Conservation (phyloP, 768 basidiomycete species). For the Collybia sordida region DNA sequence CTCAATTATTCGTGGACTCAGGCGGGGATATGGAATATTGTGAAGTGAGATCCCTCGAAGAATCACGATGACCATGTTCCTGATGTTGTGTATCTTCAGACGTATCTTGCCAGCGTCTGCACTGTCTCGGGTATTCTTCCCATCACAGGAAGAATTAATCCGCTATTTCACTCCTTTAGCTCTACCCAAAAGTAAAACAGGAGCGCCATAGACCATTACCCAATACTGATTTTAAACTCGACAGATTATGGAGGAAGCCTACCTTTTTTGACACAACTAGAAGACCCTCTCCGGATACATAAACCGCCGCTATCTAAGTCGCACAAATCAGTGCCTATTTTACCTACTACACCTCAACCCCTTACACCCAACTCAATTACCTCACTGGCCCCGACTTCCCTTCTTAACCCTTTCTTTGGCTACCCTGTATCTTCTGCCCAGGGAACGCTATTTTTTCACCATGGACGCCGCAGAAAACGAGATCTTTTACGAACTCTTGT, state of each 20-base stretch:
- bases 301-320: constrained; percentile 15
- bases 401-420: constrained; percentile 73
- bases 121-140: constrained; percentile 66
- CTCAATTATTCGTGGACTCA: constrained; percentile 77
- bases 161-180: constrained; percentile 48
- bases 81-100: constrained; percentile 32
- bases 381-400: constrained; percentile 50
- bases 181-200: constrained; percentile 56
- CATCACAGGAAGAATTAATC: constrained; percentile 53
- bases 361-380: constrained; percentile 19
- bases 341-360: constrained; percentile 16
- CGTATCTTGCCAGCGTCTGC: constrained; percentile 60
- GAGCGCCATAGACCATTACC: constrained; percentile 8
- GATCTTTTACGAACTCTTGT: constrained; percentile 65
- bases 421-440: constrained; percentile 51
- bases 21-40: constrained; percentile 63
- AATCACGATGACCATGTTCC: neutral
- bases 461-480: constrained; percentile 67
- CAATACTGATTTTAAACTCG: constrained; percentile 7
- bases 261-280: constrained; percentile 46
- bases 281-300: constrained; percentile 44
- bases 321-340: constrained; percentile 13
- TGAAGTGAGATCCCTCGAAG: constrained; percentile 48
- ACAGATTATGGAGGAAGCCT: constrained; percentile 70
- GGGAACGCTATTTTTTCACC: constrained; percentile 43